Base-by-base conservation (phyloP, 2,329 filamentous ascomycete species). In the Aspergillus sp. region DNA sequence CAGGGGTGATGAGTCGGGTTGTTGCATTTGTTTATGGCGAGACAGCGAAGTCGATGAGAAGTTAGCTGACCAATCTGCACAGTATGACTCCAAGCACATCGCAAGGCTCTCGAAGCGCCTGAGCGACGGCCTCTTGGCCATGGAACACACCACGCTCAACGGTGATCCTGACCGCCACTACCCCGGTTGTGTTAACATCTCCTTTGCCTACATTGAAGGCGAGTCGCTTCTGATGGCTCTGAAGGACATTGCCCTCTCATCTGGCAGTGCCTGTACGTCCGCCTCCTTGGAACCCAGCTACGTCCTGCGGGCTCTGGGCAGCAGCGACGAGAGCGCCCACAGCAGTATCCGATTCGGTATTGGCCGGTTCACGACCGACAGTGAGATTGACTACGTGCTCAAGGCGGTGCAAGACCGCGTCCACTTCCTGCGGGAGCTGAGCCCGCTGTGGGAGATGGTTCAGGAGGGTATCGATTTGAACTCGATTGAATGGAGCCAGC, bases 261-360 rank as follows among this genome's bases (percentile, higher is more conserved):
- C 95, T 0, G 95, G 95, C 59, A 97, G 92, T 72, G 95, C 95
- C 5, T 99, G 95, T 80, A 99, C 95, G 2, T 98, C 94, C 4
- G 95, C 95, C 0, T 99, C 95, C 1, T 82, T 99, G 36, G 95
- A 99, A 77, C 95, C 95, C 15, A 96, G 91, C 75, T 99, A 99
- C 76, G 95, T 99, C 50, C 85, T 99, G 30, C 88, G 95, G 59
- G 95, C 95, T 4, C 84, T 99, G 17, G 95, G 95, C 61, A 98
- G 90, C 83, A 97, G 92, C 67, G 95, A 99, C 71, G 95, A 99
- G 81, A 97, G 90, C 69, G 95, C 95, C 8, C 95, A 99, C 80
- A 96, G 92, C 79, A 96, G 92, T 81, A 99, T 99, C 70, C 87
- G 95, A 59, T 99, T 99, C 68, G 95, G 95, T 51, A 98, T 99